A percentile compares a stretch with the other conserved stretches of the same genome.
These are phyloP conservation scores for Chaetomium olivaceum DNA, from an alignment of 2,329 filamentous ascomycete species.

Conservation along the genomic window DNA sequence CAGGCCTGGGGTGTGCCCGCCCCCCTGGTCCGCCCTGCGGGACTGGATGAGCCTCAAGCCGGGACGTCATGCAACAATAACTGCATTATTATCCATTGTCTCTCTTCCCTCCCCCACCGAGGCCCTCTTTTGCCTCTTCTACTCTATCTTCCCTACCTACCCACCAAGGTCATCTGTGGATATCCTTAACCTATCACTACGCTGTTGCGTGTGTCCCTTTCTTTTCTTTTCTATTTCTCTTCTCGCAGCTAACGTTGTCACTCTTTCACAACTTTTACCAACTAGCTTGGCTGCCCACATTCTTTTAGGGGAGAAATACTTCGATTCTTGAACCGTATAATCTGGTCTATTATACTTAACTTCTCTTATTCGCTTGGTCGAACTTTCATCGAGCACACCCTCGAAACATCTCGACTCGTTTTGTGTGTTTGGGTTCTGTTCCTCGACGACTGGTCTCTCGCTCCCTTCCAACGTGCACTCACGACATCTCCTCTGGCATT, in stretches of 20 bases:
- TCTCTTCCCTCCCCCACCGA: conserved; percentile 36
- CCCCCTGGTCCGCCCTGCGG: conserved; percentile 37
- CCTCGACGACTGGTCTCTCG: conserved; percentile 26
- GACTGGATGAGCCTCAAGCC: conserved; percentile 41
- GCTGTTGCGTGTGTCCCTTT: conserved; percentile 38
- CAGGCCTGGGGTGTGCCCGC: conserved; percentile 38
- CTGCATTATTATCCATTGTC: conserved; percentile 44
- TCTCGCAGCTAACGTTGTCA: conserved; percentile 45
- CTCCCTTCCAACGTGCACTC: conserved; percentile 11
- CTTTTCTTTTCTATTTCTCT: conserved; percentile 39
- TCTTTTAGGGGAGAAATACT: conserved; percentile 47
- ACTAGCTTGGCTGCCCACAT: conserved; percentile 59
- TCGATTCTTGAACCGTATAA: conserved; percentile 40
- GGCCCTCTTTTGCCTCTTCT: conserved; percentile 31
- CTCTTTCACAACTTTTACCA: conserved; percentile 45
- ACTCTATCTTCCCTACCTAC: conserved; percentile 34
- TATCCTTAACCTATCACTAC: conserved; percentile 33
- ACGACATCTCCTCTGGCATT: background rate
- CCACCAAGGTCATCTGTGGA: conserved; percentile 32
- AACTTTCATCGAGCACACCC: conserved; percentile 15
- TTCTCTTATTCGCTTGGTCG: conserved; percentile 32
- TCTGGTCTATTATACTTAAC: conserved; percentile 41
- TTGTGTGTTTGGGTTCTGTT: conserved; percentile 25
- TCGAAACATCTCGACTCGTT: conserved; percentile 23
- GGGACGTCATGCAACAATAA: conserved; percentile 37